Evolutionary conservation across 148 eudicot genomes (phyloP), one percentile per base, ranked within the genome.

Genomic region (Linanthus parryae): DNA sequence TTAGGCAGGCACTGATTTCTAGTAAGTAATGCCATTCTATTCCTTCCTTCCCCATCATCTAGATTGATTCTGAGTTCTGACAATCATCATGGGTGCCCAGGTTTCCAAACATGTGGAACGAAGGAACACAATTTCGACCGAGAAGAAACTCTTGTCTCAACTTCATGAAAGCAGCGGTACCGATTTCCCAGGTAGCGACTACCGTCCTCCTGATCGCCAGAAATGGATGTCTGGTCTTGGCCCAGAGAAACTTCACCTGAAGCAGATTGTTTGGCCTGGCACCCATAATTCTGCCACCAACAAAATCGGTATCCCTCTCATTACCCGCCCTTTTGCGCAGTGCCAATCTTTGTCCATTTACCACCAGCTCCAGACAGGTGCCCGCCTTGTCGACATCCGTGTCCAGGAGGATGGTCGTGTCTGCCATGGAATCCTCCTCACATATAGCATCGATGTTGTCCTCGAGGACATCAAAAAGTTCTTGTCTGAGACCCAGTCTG

Each of bases 231-330:
- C 66, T 4, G 71, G 63, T 9, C 94, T 91, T 20, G 60, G 65
- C 58, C 95, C 80, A 0, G 77, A 50, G 6, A 74, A 69, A 25
- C 54, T 83, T 13, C 69, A 67, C 0, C n/a, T 87, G 11, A 75
- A 81, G 72, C 70, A 83, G 66, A 87, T 91, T 31, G 77, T 83
- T 0, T 91, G 95, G 95, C 94, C 95, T 0, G 95, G 98, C 0
- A 91, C 94, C 19, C 98, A 91, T 38, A 84, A 91, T 53, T 91
- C 95, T 1, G 98, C 95, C 29, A 86, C 98, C 26, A 64, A 86
- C 71, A 50, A 69, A 63, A 91, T 83, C 41, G 95, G 98, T 8
- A 70, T 86, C 44, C 94, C 81, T 8, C 46, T 58, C 48, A 64
- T 91, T 37, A 46, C 92, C 6, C 72, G 95, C 20, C 98, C 94